Evolutionary conservation across 371 early-diverging fungal species (phyloP), one percentile per base, ranked within the genome.

Genomic region (Rhizopus sp.): DNA sequence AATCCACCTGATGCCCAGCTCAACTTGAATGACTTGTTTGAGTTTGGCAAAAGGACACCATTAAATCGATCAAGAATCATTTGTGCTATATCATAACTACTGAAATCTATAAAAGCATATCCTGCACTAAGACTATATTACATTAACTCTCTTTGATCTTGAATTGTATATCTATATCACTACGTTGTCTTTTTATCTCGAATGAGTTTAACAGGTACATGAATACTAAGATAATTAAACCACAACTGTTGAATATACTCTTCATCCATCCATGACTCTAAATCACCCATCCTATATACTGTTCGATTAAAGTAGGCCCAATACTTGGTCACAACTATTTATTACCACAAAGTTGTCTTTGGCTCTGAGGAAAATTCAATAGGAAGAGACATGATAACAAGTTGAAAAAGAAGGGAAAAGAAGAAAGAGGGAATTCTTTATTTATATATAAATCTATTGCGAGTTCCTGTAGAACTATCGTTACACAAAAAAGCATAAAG

Each of bases 1-100:
- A 71, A 45, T 46, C 84, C 87, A 12, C 93, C 92, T 6, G 87
- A 78, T 13, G 95, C 93, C 94, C 94, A 93, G 73, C 94, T 95
- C 38, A 95, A 81, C 50, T 88, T 88, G 78, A 93, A 93, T 31
- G 81, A 62, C 45, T 87, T 84, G 67, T 80, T 77, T 9, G 92
- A 85, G 51, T 82, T 85, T 9, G 93, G 93, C 60, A 95, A 90
- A 32, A 80, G 37, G 8, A 82, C 70, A 13, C 92, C 92, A 72
- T 92, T 89, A 59, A 87, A 73, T 3, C 69, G 73, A 8, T 68
- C 70, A 31, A 94, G 72, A 4, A 84, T 80, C 45, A 84, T 83
- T 55, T 69, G 69, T 10, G 93, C 93, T 0, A 80, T 78, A 7
- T 75, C 78, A 17, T 72, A 70, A 35, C 70, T 75, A 5, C 82